Evolutionary conservation across 2,329 filamentous ascomycete species (phyloP), one percentile per base, ranked within the genome.

Genomic region (Penicillium verrucosum): DNA sequence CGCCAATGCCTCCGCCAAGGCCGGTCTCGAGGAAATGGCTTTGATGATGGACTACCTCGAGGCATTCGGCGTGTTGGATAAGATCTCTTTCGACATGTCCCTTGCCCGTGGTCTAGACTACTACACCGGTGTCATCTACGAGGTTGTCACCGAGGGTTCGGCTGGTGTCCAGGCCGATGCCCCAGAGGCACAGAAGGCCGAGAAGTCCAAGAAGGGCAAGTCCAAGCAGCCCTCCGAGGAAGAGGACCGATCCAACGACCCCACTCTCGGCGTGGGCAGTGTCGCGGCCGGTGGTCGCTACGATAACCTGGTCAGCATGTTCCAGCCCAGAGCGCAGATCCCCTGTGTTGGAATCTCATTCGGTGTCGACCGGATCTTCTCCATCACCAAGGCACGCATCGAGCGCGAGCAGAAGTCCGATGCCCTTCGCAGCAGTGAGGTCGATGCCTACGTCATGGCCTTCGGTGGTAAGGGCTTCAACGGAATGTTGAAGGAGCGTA

Each of bases 401-500:
- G 85, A 84, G 60, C 83, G 82, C 36, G 74, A 78, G 56, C 83
- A 83, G 67, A 82, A 78, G 53, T 74, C 76, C n/a, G 75, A 81
- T 21, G 65, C 76, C 30, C 77, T 86, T 51, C 80, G 89, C 61
- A 81, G 82, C 62, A 91, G 87, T 68, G 89, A 94, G 66, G 88
- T 92, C 3, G 92, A 97, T 70, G 92, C 92, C 44, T 97, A 86
- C 75, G 89, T 97, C 68, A 97, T 97, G 92, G 92, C 92, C 0
- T 92, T 97, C 69, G 92, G 91, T 52, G 89, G 90, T 51, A 93
- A 92, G 76, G 89, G 87, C 21, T 93, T 92, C 74, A 88, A 82
- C 16, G 91, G 90, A 44, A 80, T 95, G 61, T 77, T 96, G 53
- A 85, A 86, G 64, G 89, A 97, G 79, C 88, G 93, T 63, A 92